phyloP scores from a whole-genome alignment of 768 basidiomycete species.

The Collybiopsis confluens region DNA sequence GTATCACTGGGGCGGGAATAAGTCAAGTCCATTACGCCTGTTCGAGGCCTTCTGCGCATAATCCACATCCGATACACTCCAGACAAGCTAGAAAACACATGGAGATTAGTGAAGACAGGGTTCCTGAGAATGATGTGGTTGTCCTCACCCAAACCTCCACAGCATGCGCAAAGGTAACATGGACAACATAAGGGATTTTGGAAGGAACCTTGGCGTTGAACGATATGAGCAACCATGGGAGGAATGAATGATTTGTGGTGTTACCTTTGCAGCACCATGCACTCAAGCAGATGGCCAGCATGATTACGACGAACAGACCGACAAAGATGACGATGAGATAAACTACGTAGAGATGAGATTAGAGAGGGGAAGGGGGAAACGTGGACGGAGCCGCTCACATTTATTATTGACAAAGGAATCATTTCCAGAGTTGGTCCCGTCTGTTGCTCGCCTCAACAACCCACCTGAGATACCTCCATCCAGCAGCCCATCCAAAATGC shows the following conservation, averaged over 20 bases:
- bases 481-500: neutral
- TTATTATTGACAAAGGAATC: conserved; percentile 3
- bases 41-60: conserved; percentile 52
- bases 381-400: neutral
- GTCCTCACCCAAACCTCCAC: conserved; percentile 56
- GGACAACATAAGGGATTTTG: conserved; percentile 46
- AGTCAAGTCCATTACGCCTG: no score
- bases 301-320: conserved; percentile 50
- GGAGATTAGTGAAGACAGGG: neutral
- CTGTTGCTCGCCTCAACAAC: neutral
- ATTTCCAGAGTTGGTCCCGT: neutral
- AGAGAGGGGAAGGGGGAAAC: neutral
- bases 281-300: conserved; percentile 53
- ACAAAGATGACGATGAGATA: conserved; percentile 67
- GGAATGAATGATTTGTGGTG: conserved; percentile 1
- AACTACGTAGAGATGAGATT: conserved; percentile 27
- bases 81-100: conserved; percentile 44
- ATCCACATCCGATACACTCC: conserved; percentile 66
- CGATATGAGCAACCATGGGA: neutral
- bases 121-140: conserved; percentile 7
- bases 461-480: neutral
- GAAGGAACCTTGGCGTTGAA: conserved; percentile 6
- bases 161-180: conserved; percentile 70
- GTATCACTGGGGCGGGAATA: no score
- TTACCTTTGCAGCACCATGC: conserved; percentile 63